Evolutionary conservation across 2,329 filamentous ascomycete genomes (phyloP), one percentile per base, ranked within the genome.

Genomic region (Ophiostoma fasciatum): DNA sequence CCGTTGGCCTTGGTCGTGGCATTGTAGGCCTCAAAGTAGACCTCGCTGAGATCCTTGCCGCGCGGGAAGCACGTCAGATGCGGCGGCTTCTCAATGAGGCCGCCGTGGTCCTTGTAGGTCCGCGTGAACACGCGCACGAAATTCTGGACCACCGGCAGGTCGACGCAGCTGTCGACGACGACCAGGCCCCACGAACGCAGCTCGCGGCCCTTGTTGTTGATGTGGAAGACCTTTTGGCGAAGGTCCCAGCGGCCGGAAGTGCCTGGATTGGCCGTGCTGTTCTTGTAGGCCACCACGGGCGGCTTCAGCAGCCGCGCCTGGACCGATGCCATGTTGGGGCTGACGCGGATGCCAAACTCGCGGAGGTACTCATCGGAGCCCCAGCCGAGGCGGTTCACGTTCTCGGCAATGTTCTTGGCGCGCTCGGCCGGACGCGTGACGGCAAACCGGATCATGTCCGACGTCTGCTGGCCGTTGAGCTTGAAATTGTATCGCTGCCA

Each of bases 381-480:
- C 74, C 83, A 90, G 9, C 74, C 61, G 0, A 88, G 64, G 45
- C 79, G 68, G 0, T 59, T 51, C 8, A 94, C 70, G 13, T 80
- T 80, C 4, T 68, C 53, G 33, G 74, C 59, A 46, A 96, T 85
- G 15, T 80, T 72, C 0, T 53, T 47, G 45, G 73, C 70, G n/a
- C 90, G 81, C 21, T 74, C 53, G 0, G 54, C 52, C 0, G 90
- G 90, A 1, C 78, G 69, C 6, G 80, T 83, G 5, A 94, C 88
- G 0, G 88, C 87, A 48, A 88, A 84, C 55, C 81, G 88, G 61
- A 98, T 94, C 90, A 98, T 98, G 5, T 68, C 59, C 0, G 78
- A 62, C 0, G 88, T 94, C 59, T 93, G 68, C 0, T 49, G 37
- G 0, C 67, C 62, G 36, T 67, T 67, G 2, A 81, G 53, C 54